A percentile compares a stretch with the other conserved stretches of the same genome.
Conservation (phyloP, 495 filamentous ascomycete genomes). For the Cudoniella acicularis region DNA sequence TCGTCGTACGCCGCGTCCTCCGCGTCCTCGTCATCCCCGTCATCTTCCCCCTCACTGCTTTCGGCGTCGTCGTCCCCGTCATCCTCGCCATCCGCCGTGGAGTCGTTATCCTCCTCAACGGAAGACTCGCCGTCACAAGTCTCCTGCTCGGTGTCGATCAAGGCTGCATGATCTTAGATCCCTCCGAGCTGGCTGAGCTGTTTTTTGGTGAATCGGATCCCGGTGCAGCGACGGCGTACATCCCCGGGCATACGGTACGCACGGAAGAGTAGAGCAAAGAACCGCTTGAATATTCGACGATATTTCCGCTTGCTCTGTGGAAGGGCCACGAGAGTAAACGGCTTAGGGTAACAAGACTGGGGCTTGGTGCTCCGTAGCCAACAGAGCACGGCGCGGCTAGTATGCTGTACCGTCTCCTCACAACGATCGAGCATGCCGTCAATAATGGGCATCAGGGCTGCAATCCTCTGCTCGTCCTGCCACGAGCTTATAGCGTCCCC, state of each 20-base stretch:
- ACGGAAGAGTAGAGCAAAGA: constrained; percentile 2
- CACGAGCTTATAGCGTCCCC: background rate
- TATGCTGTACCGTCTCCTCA: constrained; percentile 3
- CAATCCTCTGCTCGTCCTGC: background rate
- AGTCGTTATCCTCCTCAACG: background rate
- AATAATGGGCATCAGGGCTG: background rate
- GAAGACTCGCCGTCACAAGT: background rate
- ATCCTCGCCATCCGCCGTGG: background rate
- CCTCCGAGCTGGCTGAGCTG: background rate
- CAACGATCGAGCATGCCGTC: constrained; percentile 1
- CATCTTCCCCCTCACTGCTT: too few relatives aligned
- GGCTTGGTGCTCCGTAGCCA: constrained; percentile 1
- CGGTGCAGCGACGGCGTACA: background rate
- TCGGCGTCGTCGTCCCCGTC: too few relatives aligned
- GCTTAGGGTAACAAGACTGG: background rate
- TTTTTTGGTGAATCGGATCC: background rate
- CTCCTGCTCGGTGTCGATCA: background rate
- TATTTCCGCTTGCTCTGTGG: background rate
- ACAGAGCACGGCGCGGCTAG: background rate
- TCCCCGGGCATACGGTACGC: background rate
- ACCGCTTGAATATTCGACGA: background rate
- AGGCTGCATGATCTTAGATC: background rate
- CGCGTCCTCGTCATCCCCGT: too few relatives aligned
- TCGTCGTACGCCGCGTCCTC: too few relatives aligned
- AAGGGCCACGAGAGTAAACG: background rate